Percentiles rank a stretch among this genome's conserved stretches.
These are phyloP conservation scores for Phaeotremella skinneri DNA, from an alignment of 768 basidiomycete species.

Conservation along the genomic window DNA sequence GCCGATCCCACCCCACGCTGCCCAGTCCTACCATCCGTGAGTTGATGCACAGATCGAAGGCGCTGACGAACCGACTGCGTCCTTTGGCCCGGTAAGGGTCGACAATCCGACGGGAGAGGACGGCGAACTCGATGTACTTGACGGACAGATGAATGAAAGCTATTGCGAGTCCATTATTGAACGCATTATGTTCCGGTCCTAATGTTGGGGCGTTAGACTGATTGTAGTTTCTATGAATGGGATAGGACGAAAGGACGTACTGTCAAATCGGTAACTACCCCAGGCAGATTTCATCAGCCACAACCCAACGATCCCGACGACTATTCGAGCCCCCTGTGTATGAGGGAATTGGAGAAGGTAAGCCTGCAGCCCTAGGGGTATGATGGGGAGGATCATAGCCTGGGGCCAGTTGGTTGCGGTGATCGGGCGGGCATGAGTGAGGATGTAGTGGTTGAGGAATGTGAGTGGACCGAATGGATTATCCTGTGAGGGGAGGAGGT, in stretches of 20 bases:
- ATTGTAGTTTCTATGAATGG: neutral
- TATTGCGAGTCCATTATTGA: slow-evolving; percentile 36
- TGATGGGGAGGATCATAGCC: slow-evolving; percentile 21
- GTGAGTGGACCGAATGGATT: slow-evolving; percentile 31
- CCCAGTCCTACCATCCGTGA: slow-evolving; percentile 36
- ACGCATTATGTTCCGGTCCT: slow-evolving; percentile 30
- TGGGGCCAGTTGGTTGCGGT: slow-evolving; percentile 18
- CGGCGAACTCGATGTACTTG: slow-evolving; percentile 33
- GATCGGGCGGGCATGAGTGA: slow-evolving; percentile 21
- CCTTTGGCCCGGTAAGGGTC: slow-evolving; percentile 30
- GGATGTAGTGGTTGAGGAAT: slow-evolving; percentile 27
- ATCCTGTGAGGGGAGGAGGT: neutral
- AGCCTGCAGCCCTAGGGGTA: slow-evolving; percentile 27
- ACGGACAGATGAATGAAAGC: slow-evolving; percentile 26
- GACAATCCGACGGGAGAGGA: slow-evolving; percentile 25
- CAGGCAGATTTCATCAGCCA: neutral
- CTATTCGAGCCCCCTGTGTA: neutral
- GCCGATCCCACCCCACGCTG: slow-evolving; percentile 14
- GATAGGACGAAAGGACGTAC: neutral
- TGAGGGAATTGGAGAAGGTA: slow-evolving; percentile 21
- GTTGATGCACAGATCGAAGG: slow-evolving; percentile 31
- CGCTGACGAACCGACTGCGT: slow-evolving; percentile 16
- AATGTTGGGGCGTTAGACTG: neutral
- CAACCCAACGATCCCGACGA: neutral
- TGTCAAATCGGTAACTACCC: neutral